A percentile compares a stretch with the other conserved stretches of the same genome.
These are phyloP conservation scores for Cephalotrichum gorgonifer DNA, from an alignment of 2,329 filamentous ascomycete species.

Conservation along the genomic window DNA sequence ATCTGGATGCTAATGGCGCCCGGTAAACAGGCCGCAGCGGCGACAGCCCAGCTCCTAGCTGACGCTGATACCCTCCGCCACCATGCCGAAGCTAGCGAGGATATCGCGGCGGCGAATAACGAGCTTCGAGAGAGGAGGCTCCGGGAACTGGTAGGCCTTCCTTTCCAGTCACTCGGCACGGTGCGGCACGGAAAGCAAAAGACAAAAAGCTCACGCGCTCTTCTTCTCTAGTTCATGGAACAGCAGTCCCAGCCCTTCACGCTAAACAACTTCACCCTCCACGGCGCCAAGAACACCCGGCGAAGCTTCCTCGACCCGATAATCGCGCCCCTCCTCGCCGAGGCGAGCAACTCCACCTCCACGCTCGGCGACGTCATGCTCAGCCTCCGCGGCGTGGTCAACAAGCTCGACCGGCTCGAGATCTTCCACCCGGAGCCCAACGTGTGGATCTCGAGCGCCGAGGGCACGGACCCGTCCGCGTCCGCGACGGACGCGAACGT, in stretches of 20 bases:
- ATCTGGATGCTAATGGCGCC: neutral
- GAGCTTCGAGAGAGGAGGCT: conserved; percentile 9
- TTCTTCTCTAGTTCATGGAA: conserved; percentile 61
- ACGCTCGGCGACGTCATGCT: conserved; percentile 71
- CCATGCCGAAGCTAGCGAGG: conserved; percentile 5
- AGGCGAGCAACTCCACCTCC: conserved; percentile 55
- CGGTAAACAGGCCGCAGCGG: neutral
- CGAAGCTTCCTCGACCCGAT: conserved; percentile 72
- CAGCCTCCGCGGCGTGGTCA: conserved; percentile 58
- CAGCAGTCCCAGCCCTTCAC: conserved; percentile 83
- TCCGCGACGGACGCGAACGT: conserved; percentile 73
- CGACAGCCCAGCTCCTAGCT: conserved; percentile 4
- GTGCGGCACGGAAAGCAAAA: too few relatives aligned
- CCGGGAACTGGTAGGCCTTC: conserved; percentile 6
- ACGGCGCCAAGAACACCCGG: conserved; percentile 77
- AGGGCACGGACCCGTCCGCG: conserved; percentile 52
- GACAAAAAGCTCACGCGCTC: neutral
- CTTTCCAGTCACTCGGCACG: neutral
- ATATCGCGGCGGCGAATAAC: conserved; percentile 9
- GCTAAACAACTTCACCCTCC: conserved; percentile 73
- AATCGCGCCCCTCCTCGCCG: conserved; percentile 66
- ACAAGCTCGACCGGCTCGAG: conserved; percentile 66
- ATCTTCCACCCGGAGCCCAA: conserved; percentile 80
- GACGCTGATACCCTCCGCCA: conserved; percentile 8
- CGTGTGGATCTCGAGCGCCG: conserved; percentile 71